Percentiles rank a stretch among this genome's conserved stretches.
These are phyloP conservation scores for Brasenia schreberi DNA, from an alignment of 164 flowering plant species.

Conservation along the genomic window DNA sequence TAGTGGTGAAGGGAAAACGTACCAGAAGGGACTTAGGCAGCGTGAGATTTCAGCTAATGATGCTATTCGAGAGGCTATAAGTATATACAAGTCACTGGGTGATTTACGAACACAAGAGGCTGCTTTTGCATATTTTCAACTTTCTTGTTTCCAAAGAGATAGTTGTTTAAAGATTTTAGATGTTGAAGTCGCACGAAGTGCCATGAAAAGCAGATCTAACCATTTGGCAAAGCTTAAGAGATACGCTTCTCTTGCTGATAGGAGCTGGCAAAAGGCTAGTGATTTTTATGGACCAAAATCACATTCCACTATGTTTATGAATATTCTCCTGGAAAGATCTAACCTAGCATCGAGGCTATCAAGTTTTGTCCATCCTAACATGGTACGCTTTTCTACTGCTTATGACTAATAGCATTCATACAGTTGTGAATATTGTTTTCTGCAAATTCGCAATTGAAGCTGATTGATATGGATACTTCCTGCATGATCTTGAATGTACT, in stretches of 20 bases:
- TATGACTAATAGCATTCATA: neutral
- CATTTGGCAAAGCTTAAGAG: conserved; percentile 51
- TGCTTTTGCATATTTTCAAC: conserved; percentile 88
- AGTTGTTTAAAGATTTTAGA: conserved; percentile 64
- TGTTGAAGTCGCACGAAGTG: conserved; percentile 18
- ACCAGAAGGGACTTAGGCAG: conserved; percentile 31
- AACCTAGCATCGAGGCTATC: conserved; percentile 46
- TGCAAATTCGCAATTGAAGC: neutral
- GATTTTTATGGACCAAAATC: conserved; percentile 74
- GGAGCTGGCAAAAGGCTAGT: conserved; percentile 81
- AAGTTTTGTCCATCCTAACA: conserved; percentile 30
- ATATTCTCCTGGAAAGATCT: conserved; percentile 62
- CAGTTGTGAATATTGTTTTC: neutral
- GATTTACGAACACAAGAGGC: conserved; percentile 82
- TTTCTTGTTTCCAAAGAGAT: conserved; percentile 78
- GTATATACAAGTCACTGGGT: conserved; percentile 75
- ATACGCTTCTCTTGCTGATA: conserved; percentile 79
- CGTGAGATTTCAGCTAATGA: conserved; percentile 83
- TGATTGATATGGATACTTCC: too few relatives aligned
- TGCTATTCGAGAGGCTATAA: conserved; percentile 83
- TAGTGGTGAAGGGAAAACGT: conserved; percentile 16
- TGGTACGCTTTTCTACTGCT: conserved; percentile 29
- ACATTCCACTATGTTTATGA: conserved; percentile 68
- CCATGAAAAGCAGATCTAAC: conserved; percentile 22
- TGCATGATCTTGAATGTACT: neutral